phyloP scores from a whole-genome alignment of 805 yeast species.

The Candida orba region DNA sequence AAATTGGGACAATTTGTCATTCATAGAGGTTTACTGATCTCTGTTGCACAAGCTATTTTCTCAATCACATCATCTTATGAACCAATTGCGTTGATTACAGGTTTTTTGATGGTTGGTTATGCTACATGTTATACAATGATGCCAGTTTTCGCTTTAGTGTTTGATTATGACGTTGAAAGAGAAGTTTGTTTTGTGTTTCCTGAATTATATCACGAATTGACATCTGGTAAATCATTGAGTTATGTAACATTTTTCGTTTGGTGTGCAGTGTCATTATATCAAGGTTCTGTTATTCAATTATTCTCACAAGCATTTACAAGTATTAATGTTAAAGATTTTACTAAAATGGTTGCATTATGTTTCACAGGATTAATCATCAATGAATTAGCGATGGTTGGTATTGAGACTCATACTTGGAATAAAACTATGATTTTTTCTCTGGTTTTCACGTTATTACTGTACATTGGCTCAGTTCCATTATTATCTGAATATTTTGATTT shows the following conservation, averaged over 20 bases:
- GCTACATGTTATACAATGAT: slow-evolving; percentile 97
- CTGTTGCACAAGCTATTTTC: slow-evolving; percentile 91
- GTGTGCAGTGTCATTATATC: slow-evolving; percentile 85
- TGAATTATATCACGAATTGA: slow-evolving; percentile 87
- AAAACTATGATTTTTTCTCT: slow-evolving; percentile 68
- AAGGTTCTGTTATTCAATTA: slow-evolving; percentile 81
- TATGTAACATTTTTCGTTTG: slow-evolving; percentile 85
- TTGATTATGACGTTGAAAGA: slow-evolving; percentile 88
- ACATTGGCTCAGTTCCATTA: slow-evolving; percentile 73
- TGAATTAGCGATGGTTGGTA: slow-evolving; percentile 88
- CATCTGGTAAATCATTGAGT: slow-evolving; percentile 80
- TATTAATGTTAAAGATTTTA: slow-evolving; percentile 44
- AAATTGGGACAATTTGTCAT: slow-evolving; percentile 93
- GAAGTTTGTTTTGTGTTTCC: slow-evolving; percentile 86
- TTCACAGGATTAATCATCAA: slow-evolving; percentile 75
- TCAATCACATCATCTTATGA: slow-evolving; percentile 83
- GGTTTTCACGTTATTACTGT: slow-evolving; percentile 58
- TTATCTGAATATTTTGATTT: slow-evolving; percentile 83
- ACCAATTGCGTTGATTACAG: slow-evolving; percentile 91
- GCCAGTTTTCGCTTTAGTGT: slow-evolving; percentile 89
- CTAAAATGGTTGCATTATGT: slow-evolving; percentile 76
- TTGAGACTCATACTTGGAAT: slow-evolving; percentile 91
- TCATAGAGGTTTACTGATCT: slow-evolving; percentile 90
- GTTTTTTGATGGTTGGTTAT: slow-evolving; percentile 98
- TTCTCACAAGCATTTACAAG: slow-evolving; percentile 74